Conservation (phyloP, 192 early-diverging fungal genomes). For the Powellomyces hirtus region DNA sequence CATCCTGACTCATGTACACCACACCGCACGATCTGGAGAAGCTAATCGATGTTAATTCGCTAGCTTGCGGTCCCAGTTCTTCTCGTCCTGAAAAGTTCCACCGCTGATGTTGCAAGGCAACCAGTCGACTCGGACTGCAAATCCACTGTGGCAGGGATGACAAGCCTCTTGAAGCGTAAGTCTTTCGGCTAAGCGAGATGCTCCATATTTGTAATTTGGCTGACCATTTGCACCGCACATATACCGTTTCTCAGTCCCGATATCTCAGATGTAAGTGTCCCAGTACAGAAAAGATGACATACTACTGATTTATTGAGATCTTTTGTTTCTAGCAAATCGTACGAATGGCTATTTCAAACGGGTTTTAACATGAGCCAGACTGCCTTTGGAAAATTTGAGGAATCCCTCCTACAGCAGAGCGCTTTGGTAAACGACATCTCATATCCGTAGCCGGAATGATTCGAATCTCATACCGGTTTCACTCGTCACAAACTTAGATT, state of each 20-base stretch:
- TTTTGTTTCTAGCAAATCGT: too few relatives aligned
- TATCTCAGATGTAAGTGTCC: too few relatives aligned
- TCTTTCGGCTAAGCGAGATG: too few relatives aligned
- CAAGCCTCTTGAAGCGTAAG: constrained; percentile 3
- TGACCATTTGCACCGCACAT: too few relatives aligned
- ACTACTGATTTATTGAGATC: too few relatives aligned
- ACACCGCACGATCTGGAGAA: neutral
- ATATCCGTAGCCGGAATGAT: too few relatives aligned
- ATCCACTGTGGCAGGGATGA: neutral
- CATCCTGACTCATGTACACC: neutral
- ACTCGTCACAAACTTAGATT: constrained; percentile 19
- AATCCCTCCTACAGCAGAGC: neutral
- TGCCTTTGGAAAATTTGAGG: neutral
- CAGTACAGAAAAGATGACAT: too few relatives aligned
- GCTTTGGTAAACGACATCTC: too few relatives aligned
- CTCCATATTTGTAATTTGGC: too few relatives aligned
- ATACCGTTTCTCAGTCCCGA: too few relatives aligned
- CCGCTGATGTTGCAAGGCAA: neutral
- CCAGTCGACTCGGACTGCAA: constrained; percentile 13
- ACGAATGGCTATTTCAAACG: neutral
- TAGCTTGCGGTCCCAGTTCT: constrained; percentile 10
- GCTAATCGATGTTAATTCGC: neutral
- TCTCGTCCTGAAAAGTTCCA: neutral
- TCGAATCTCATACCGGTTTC: too few relatives aligned
- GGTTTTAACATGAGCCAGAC: neutral